Percentiles rank a stretch among this genome's conserved stretches.
These are phyloP conservation scores for Kodamaea anthophila DNA, from an alignment of 1,139 yeast genomes.

Conservation along the genomic window DNA sequence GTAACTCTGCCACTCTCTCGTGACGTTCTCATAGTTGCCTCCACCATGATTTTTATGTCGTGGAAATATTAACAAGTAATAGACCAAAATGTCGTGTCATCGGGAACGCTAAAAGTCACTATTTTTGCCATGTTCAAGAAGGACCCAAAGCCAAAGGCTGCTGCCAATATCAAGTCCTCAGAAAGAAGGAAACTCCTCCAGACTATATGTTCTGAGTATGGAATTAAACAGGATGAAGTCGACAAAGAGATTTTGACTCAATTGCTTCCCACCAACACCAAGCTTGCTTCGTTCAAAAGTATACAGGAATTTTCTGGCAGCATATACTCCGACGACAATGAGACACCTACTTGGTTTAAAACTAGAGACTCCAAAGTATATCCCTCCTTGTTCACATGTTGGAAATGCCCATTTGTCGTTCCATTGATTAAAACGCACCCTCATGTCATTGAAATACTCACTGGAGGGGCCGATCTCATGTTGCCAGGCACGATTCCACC, in stretches of 20 bases:
- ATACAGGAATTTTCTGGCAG: slow-evolving; percentile 52
- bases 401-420: slow-evolving; percentile 61
- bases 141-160: slow-evolving; percentile 51
- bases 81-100: too few species aligned
- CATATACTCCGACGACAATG: slow-evolving; percentile 57
- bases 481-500: slow-evolving; percentile 85
- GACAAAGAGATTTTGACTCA: slow-evolving; percentile 40
- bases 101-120: too few species aligned
- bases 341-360: slow-evolving; percentile 69
- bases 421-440: slow-evolving; percentile 70
- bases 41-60: too few species aligned
- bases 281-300: slow-evolving; percentile 61
- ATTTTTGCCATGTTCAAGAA: slow-evolving; percentile 13
- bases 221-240: slow-evolving; percentile 38
- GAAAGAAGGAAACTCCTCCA: slow-evolving; percentile 62
- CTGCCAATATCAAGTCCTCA: slow-evolving; percentile 74
- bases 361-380: slow-evolving; percentile 47
- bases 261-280: slow-evolving; percentile 55
- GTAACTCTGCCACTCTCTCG: slow-evolving; percentile 6
- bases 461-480: slow-evolving; percentile 87
- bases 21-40: slow-evolving; percentile 2
- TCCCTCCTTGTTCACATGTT: slow-evolving; percentile 70
- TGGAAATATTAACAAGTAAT: too few species aligned
- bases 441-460: slow-evolving; percentile 56
- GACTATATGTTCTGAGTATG: slow-evolving; percentile 40